Conservation (phyloP, 2,329 filamentous ascomycete species). For the Aureobasidium pullulans region DNA sequence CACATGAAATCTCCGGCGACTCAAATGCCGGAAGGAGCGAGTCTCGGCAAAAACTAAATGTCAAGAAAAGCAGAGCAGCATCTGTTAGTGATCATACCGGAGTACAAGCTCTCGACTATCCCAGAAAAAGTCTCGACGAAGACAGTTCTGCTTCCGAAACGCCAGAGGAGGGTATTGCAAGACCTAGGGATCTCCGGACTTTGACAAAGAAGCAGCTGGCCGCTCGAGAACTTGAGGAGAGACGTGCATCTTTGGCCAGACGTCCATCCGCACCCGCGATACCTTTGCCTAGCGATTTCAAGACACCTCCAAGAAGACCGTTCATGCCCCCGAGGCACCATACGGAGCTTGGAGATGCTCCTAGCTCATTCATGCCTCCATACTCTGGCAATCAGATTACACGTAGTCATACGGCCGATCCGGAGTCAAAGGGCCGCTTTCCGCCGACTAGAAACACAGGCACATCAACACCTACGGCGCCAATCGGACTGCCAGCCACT, state of each 20-base stretch:
- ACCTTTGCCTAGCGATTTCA: slow-evolving; percentile 58
- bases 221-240: slow-evolving; percentile 80
- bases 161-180: slow-evolving; percentile 23
- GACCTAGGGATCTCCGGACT: background rate
- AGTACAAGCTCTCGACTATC: too few relatives aligned
- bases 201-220: slow-evolving; percentile 38
- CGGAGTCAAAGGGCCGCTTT: slow-evolving; percentile 38
- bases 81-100: background rate
- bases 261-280: slow-evolving; percentile 74
- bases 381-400: slow-evolving; percentile 32
- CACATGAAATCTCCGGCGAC: background rate
- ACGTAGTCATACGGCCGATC: slow-evolving; percentile 61
- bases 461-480: slow-evolving; percentile 44
- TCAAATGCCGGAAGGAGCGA: background rate
- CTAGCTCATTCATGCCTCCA: slow-evolving; percentile 31
- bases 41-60: background rate
- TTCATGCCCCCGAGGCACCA: slow-evolving; percentile 29
- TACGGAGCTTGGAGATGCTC: slow-evolving; percentile 38
- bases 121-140: background rate
- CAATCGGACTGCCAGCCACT: slow-evolving; percentile 78
- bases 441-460: slow-evolving; percentile 25
- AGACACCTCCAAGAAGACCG: slow-evolving; percentile 29
- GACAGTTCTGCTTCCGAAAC: slow-evolving; percentile 34
- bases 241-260: slow-evolving; percentile 73
- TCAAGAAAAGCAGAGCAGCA: background rate